Percentiles rank a stretch among this genome's conserved stretches.
Conservation (phyloP, 1,139 yeast species). For the Nakaseomyces nivariensis region DNA sequence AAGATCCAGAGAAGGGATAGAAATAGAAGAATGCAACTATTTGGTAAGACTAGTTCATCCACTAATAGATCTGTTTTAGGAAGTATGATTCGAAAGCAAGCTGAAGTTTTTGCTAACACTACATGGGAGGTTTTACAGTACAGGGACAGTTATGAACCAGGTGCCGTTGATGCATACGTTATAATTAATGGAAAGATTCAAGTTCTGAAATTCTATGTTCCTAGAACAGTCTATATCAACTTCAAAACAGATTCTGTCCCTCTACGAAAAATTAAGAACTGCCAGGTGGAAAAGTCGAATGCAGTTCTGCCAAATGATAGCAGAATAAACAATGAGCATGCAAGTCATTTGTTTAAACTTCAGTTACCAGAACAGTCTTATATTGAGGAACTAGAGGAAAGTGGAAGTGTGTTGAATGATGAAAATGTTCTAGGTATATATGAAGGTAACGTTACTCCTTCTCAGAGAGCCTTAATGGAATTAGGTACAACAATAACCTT, state of each 20-base stretch:
- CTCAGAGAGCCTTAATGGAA: conserved; percentile 68
- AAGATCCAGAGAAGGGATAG: conserved; percentile 59
- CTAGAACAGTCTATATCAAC: conserved; percentile 61
- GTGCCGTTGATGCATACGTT: conserved; percentile 66
- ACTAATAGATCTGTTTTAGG: conserved; percentile 47
- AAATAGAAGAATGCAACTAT: conserved; percentile 61
- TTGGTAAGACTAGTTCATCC: conserved; percentile 54
- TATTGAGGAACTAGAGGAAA: conserved; percentile 45
- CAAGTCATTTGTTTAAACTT: conserved; percentile 48
- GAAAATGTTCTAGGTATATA: conserved; percentile 60
- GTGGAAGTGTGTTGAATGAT: conserved; percentile 58
- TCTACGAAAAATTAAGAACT: conserved; percentile 38
- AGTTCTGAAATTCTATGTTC: conserved; percentile 60
- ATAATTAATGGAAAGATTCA: conserved; percentile 66
- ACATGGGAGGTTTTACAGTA: conserved; percentile 84
- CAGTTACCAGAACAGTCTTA: conserved; percentile 58
- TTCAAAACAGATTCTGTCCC: conserved; percentile 45
- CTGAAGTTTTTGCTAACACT: conserved; percentile 64
- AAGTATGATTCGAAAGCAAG: conserved; percentile 62
- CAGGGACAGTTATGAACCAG: conserved; percentile 49
- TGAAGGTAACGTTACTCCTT: conserved; percentile 59
- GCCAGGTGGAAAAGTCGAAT: conserved; percentile 50
- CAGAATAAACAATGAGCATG: conserved; percentile 25
- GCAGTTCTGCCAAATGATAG: conserved; percentile 66
- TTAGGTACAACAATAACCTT: conserved; percentile 68